Base-by-base conservation (phyloP, 2,329 filamentous ascomycete species). In the Aureobasidium sp. region DNA sequence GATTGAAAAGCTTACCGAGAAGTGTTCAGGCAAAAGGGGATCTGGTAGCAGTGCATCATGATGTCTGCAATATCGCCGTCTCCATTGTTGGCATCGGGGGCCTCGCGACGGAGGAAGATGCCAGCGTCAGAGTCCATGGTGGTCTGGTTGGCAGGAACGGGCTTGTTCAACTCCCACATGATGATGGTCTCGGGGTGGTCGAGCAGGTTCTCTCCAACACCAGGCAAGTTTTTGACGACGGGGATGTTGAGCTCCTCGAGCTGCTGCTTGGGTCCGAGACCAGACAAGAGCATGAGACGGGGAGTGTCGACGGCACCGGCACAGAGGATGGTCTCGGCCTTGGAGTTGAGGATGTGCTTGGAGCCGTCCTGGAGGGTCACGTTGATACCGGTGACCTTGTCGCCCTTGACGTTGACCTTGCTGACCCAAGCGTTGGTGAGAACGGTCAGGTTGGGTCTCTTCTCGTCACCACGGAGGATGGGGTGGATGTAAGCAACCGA, bases 21-120 rank as follows among this genome's bases (percentile, higher is more conserved):
- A 1, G 91, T 96, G 81, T 96, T 96, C 68, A 91, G 84, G 65
- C 87, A 89, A 77, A 96, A 96, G 60, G 91, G 91, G 67, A 96
- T 95, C 77, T 96, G 91, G 79, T 96, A 96, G 82, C 91, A 96
- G 79, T 96, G 91, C 88, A 94, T 94, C 91, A 96, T 96, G 70
- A 95, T 78, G 71, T 96, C 91, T 66, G 88, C 89, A 61, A 89
- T 86, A 64, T 88, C 83, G 58, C 88, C 88, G 68, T 95, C 90
- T 1, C 78, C 77, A 62, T 83, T 83, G 3, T 81, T 83, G 2
- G 90, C 88, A 70, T 92, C 85, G 68, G 84, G 79, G 15, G 80
- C 72, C 75, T 95, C 86, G 63, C 90, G 88, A 65, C 91, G 89
- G 62, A 96, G 80, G 82, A 96, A 96, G 71, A 94, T 88, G 66